Evolutionary conservation across 1,284 basidiomycete species (phyloP).

Genomic region (Cryptococcus depauperatus): DNA sequence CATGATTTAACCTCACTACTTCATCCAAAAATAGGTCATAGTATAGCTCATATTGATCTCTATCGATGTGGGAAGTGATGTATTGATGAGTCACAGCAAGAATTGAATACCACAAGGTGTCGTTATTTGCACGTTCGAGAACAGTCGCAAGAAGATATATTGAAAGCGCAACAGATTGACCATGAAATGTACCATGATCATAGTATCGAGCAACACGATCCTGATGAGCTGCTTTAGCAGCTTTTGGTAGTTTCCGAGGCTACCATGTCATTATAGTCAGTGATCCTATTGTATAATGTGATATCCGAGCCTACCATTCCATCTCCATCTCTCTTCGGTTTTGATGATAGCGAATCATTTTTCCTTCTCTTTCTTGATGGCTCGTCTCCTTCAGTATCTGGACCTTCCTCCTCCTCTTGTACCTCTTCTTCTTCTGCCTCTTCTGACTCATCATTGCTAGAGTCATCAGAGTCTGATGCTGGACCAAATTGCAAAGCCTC

Average conservation of each 20-base stretch:
- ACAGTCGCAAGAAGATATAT: constrained; percentile 84
- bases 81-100: constrained; percentile 92
- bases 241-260: constrained; percentile 55
- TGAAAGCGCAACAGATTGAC: constrained; percentile 80
- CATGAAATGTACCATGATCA: constrained; percentile 71
- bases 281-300: no score
- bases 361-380: constrained; percentile 55
- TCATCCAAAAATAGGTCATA: constrained; percentile 75
- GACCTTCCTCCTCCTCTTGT: constrained; percentile 36
- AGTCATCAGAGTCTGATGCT: constrained; percentile 28
- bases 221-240: constrained; percentile 59
- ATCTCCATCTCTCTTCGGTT: constrained; percentile 27
- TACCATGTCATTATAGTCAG: constrained; percentile 10
- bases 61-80: constrained; percentile 74
- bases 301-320: constrained; percentile 13
- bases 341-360: constrained; percentile 14
- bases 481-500: constrained; percentile 54
- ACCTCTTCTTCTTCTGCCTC: constrained; percentile 42
- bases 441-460: constrained; percentile 35
- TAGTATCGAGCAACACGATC: constrained; percentile 73
- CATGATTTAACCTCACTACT: constrained; percentile 76
- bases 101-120: constrained; percentile 90
- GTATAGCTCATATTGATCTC: constrained; percentile 73
- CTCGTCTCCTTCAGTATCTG: constrained; percentile 28
- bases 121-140: constrained; percentile 84